These are phyloP conservation scores for Didymella lethalis DNA, from an alignment of 2,329 filamentous ascomycete species.

Conservation along the genomic window DNA sequence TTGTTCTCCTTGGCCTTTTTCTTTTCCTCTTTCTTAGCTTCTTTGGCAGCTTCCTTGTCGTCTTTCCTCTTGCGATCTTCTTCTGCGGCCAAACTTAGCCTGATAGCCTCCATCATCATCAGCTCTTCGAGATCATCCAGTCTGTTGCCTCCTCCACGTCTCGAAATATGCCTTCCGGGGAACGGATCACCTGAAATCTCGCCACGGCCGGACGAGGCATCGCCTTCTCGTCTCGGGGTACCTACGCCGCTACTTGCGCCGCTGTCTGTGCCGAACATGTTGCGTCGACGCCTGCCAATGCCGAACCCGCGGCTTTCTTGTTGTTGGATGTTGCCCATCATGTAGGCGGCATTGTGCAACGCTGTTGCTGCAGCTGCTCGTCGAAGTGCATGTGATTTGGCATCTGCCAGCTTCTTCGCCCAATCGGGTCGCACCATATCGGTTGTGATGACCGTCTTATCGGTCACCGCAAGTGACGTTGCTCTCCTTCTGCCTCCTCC, in stretches of 20 bases:
- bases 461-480: slow-evolving; percentile 79
- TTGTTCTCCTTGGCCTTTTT: slow-evolving; percentile 71
- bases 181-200: slow-evolving; percentile 50
- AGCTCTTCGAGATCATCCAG: slow-evolving; percentile 94
- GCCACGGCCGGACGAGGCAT: slow-evolving; percentile 40
- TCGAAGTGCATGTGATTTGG: slow-evolving; percentile 82
- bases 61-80: slow-evolving; percentile 89
- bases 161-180: slow-evolving; percentile 58
- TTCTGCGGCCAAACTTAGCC: slow-evolving; percentile 87
- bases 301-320: slow-evolving; percentile 60
- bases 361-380: slow-evolving; percentile 92
- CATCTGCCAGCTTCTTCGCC: slow-evolving; percentile 86
- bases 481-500: slow-evolving; percentile 63
- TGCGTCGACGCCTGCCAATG: slow-evolving; percentile 56
- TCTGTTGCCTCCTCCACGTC: slow-evolving; percentile 64
- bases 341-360: slow-evolving; percentile 90
- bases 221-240: slow-evolving; percentile 53
- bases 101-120: slow-evolving; percentile 98
- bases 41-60: slow-evolving; percentile 81
- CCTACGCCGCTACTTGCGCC: slow-evolving; percentile 55
- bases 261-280: slow-evolving; percentile 61
- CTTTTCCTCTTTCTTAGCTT: slow-evolving; percentile 85
- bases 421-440: slow-evolving; percentile 94
- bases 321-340: slow-evolving; percentile 70
- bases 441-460: slow-evolving; percentile 87